These are phyloP conservation scores for Dendrobium huoshanense DNA, from an alignment of 106 monocot genomes.

Conservation along the genomic window DNA sequence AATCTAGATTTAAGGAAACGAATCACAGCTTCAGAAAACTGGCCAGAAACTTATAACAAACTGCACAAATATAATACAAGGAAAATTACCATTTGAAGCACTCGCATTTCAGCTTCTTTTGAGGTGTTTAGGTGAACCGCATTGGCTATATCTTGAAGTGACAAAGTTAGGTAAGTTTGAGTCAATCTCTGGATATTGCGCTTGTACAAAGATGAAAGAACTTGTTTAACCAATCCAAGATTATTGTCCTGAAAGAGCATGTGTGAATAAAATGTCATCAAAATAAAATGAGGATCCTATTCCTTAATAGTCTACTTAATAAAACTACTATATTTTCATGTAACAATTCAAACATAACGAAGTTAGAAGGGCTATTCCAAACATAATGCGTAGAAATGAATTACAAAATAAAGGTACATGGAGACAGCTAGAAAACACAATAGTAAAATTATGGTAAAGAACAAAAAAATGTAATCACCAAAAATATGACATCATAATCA, in stretches of 20 bases:
- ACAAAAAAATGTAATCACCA: no score
- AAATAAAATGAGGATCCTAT: neutral
- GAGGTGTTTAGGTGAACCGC: slow-evolving; percentile 66
- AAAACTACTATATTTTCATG: neutral
- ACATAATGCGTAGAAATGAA: neutral
- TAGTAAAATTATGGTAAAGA: no score
- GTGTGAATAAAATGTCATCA: slow-evolving; percentile 6
- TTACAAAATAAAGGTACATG: neutral
- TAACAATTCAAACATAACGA: neutral
- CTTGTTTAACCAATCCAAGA: slow-evolving; percentile 92
- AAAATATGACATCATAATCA: no score
- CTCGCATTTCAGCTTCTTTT: slow-evolving; percentile 95
- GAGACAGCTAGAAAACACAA: no score
- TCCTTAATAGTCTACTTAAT: neutral
- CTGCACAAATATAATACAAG: neutral
- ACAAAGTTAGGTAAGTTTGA: slow-evolving; percentile 87
- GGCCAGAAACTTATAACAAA: no score
- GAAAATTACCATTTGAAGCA: slow-evolving; percentile 83
- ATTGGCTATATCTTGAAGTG: slow-evolving; percentile 94
- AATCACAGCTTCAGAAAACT: neutral
- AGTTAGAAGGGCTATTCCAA: neutral
- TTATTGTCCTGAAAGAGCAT: slow-evolving; percentile 72
- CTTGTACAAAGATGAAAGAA: slow-evolving; percentile 82
- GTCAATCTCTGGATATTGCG: slow-evolving; percentile 95
- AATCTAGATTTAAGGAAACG: slow-evolving; percentile 43